Evolutionary conservation across 305 asterid species (phyloP).

Genomic region (Fraxinus sp.): DNA sequence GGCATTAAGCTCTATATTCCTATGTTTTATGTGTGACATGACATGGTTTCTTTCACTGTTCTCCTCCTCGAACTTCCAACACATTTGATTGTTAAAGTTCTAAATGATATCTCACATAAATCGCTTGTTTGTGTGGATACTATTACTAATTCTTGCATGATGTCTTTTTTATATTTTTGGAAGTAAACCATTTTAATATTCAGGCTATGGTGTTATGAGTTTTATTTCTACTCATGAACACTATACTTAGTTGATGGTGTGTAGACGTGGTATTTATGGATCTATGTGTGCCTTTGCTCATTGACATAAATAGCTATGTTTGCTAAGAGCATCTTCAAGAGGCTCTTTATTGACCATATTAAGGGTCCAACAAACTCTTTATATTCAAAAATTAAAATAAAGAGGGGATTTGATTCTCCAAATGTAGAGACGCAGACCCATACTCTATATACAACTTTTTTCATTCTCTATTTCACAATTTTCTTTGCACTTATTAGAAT

Average conservation of each 20-base stretch:
- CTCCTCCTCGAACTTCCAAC: not conserved
- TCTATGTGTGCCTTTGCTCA: not conserved
- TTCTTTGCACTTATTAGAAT: not conserved
- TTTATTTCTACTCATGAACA: not conserved
- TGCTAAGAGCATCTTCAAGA: not conserved
- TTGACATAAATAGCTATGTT: not conserved
- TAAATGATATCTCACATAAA: not conserved
- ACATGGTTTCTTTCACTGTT: not conserved
- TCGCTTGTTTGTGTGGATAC: not conserved
- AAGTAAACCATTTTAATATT: not conserved
- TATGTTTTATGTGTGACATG: not conserved
- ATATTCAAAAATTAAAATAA: not conserved
- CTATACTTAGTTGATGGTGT: conserved; percentile 6
- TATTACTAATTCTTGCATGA: not conserved
- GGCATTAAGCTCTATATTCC: not conserved
- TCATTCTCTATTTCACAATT: not conserved
- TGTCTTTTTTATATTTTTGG: not conserved
- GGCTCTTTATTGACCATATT: not conserved
- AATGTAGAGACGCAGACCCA: not conserved
- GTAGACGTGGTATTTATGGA: conserved; percentile 10
- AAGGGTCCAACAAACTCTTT: not conserved
- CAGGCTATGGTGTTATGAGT: not conserved
- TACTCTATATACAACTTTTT: not conserved
- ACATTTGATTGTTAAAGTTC: not conserved
- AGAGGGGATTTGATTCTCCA: not conserved